These are phyloP conservation scores for Prunus davidiana DNA, from an alignment of 306 rosid species.

Conservation along the genomic window DNA sequence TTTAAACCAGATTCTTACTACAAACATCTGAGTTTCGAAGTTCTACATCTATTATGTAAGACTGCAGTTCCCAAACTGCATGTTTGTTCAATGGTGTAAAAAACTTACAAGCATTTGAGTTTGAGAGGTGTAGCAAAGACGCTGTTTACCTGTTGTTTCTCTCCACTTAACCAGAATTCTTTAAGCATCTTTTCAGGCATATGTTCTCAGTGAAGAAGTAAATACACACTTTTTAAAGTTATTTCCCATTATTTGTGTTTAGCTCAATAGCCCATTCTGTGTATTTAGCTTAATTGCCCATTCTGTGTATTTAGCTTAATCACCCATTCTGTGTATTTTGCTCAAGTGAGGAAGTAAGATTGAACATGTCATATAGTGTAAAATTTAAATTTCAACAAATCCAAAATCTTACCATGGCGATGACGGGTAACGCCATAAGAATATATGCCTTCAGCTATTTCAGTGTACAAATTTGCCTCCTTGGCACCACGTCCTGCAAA, in stretches of 20 bases:
- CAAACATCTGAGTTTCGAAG: neutral
- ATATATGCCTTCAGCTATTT: constrained; percentile 82
- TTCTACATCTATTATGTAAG: neutral
- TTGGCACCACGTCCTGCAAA: constrained; percentile 79
- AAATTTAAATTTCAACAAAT: neutral
- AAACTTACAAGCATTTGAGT: neutral
- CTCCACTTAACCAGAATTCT: neutral
- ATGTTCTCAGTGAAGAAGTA: neutral
- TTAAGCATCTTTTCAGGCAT: neutral
- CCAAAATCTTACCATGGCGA: constrained; percentile 73
- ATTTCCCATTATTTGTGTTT: too few species aligned
- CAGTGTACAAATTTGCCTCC: constrained; percentile 79
- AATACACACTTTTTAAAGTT: too few species aligned
- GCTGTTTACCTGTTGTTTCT: neutral
- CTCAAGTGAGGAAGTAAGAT: neutral
- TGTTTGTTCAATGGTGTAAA: neutral
- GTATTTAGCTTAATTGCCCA: too few species aligned
- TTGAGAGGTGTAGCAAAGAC: neutral
- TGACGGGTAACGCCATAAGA: constrained; percentile 87
- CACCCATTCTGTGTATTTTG: neutral
- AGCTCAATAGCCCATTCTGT: too few species aligned
- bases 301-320: too few species aligned
- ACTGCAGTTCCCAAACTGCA: neutral
- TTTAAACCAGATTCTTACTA: neutral
- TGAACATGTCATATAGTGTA: neutral